A percentile compares a stretch with the other conserved stretches of the same genome.
These are phyloP conservation scores for Neurospora sp. DNA, from an alignment of 495 filamentous ascomycete species.

Conservation along the genomic window DNA sequence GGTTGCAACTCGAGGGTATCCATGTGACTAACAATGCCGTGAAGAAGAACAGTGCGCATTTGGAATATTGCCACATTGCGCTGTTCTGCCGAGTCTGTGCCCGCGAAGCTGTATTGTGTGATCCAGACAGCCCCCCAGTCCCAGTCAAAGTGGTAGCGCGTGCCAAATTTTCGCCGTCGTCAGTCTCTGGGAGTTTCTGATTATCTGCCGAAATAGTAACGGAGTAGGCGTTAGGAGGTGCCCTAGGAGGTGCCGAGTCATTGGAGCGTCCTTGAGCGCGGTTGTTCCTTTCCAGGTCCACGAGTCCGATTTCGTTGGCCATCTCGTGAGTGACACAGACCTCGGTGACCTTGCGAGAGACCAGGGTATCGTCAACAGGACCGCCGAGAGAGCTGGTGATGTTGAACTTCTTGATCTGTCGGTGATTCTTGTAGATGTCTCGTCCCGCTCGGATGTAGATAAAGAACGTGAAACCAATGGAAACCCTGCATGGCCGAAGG, in stretches of 20 bases:
- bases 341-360: conserved; percentile 49
- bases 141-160: background rate
- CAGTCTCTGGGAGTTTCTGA: background rate
- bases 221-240: conserved; percentile 24
- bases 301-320: conserved; percentile 15
- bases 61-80: conserved; percentile 69
- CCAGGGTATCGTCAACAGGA: conserved; percentile 25
- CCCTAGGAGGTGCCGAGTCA: conserved; percentile 4
- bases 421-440: conserved; percentile 53
- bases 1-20: conserved; percentile 74
- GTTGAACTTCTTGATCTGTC: conserved; percentile 36
- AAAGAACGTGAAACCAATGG: conserved; percentile 55
- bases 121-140: background rate
- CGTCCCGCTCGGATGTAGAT: conserved; percentile 67
- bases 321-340: conserved; percentile 37
- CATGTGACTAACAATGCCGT: conserved; percentile 71
- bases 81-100: conserved; percentile 17
- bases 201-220: conserved; percentile 35
- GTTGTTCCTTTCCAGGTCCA: conserved; percentile 10
- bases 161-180: background rate
- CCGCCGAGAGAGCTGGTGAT: conserved; percentile 26
- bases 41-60: conserved; percentile 82
- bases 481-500: conserved; percentile 31
- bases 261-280: conserved; percentile 1
- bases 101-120: conserved; percentile 10